These are phyloP conservation scores for Exophiala bonariae DNA, from an alignment of 2,329 filamentous ascomycete species.

Conservation along the genomic window DNA sequence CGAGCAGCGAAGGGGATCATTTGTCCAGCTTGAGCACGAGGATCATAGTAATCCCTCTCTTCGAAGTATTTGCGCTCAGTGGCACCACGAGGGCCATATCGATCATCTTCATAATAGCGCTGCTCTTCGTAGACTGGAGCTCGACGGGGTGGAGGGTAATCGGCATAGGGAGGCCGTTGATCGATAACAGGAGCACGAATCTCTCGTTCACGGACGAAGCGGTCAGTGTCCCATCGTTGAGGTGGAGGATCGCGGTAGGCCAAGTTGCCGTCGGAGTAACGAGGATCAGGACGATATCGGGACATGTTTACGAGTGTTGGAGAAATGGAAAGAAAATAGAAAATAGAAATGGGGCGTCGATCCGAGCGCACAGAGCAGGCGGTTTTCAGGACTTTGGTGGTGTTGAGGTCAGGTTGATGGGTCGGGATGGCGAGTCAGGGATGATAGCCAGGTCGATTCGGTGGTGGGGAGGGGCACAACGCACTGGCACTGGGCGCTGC, in stretches of 20 bases:
- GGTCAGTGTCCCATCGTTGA: conserved; percentile 41
- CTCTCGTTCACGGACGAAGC: conserved; percentile 44
- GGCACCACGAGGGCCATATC: conserved; percentile 44
- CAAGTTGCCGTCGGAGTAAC: conserved; percentile 21
- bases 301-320: conserved; percentile 20
- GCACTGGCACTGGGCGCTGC: too few relatives aligned
- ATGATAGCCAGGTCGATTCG: not conserved
- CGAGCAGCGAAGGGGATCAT: conserved; percentile 57
- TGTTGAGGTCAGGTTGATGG: not conserved
- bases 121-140: conserved; percentile 38
- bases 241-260: conserved; percentile 28
- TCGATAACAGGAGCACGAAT: conserved; percentile 37
- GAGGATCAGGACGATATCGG: conserved; percentile 24
- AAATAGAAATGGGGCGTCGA: conserved; percentile 3
- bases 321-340: conserved; percentile 2
- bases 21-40: conserved; percentile 47
- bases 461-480: not conserved
- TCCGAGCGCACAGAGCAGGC: not conserved
- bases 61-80: conserved; percentile 38
- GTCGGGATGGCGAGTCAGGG: not conserved
- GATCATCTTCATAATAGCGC: conserved; percentile 41
- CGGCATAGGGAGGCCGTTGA: conserved; percentile 22
- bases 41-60: conserved; percentile 37
- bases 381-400: too few relatives aligned
- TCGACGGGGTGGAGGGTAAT: conserved; percentile 34